Evolutionary conservation across 176 grass and related monocot genomes (phyloP).

Genomic region (Saccharum spontaneum): DNA sequence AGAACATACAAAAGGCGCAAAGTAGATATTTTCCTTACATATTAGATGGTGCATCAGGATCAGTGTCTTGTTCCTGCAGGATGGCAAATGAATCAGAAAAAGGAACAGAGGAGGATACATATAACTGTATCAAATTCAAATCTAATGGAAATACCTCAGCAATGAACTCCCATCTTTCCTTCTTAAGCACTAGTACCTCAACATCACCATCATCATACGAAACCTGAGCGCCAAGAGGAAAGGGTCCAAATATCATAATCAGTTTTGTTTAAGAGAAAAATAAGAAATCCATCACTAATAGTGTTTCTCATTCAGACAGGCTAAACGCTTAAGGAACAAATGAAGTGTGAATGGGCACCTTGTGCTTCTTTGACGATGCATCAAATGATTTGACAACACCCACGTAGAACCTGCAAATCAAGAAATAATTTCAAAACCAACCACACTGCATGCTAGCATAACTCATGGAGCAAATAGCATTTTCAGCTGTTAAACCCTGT

Average conservation of each 20-base stretch:
- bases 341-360: constrained; percentile 40
- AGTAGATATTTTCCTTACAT: constrained; percentile 44
- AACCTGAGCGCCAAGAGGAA: constrained; percentile 47
- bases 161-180: constrained; percentile 69
- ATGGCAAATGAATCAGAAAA: constrained; percentile 29
- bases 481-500: not conserved
- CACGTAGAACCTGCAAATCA: constrained; percentile 70
- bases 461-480: constrained; percentile 9
- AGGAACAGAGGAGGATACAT: not conserved
- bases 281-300: not conserved
- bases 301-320: not conserved
- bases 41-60: constrained; percentile 40
- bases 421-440: constrained; percentile 32
- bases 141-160: constrained; percentile 39
- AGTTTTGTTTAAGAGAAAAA: not conserved
- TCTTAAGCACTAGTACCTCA: constrained; percentile 51
- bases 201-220: constrained; percentile 83
- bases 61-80: constrained; percentile 41
- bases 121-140: not conserved
- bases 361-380: constrained; percentile 54
- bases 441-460: constrained; percentile 5
- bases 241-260: not conserved
- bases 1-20: not conserved
- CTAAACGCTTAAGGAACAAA: not conserved
- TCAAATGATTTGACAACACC: constrained; percentile 56